These are phyloP conservation scores for Margaritispora aquatica DNA, from an alignment of 495 filamentous ascomycete species.

Conservation along the genomic window DNA sequence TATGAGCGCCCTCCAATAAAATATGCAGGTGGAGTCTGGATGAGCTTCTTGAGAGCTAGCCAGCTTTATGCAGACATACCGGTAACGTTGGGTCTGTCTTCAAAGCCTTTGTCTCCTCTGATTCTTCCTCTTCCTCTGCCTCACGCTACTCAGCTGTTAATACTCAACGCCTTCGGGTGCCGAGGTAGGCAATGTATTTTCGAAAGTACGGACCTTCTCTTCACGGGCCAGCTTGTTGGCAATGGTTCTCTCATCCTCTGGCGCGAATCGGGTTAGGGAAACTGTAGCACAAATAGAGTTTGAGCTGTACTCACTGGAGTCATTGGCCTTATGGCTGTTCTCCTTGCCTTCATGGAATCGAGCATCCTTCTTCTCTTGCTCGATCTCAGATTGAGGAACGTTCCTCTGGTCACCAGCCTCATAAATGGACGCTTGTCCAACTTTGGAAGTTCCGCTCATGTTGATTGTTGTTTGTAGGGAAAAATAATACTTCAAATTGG, in stretches of 20 bases:
- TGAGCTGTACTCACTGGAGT: constrained; percentile 51
- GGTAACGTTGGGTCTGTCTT: constrained; percentile 22
- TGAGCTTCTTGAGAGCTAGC: background rate
- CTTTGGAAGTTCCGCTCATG: constrained; percentile 27
- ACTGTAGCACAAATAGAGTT: background rate
- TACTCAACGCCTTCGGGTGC: background rate
- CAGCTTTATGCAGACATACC: constrained; percentile 11
- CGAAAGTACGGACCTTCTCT: constrained; percentile 13
- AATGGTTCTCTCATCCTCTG: constrained; percentile 76
- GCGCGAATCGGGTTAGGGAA: background rate
- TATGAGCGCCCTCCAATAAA: background rate
- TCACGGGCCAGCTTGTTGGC: constrained; percentile 32
- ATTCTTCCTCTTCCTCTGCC: constrained; percentile 18
- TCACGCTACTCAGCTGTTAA: constrained; percentile 9
- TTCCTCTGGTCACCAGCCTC: constrained; percentile 60
- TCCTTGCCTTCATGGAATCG: constrained; percentile 62
- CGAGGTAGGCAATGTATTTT: background rate
- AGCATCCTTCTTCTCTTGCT: constrained; percentile 30
- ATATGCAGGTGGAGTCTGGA: background rate
- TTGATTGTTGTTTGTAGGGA: background rate
- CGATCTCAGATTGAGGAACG: constrained; percentile 47
- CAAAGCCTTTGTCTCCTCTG: constrained; percentile 11
- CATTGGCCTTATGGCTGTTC: constrained; percentile 59
- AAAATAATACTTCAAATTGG: too few relatives aligned
- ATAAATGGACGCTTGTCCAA: constrained; percentile 36